Percentiles rank a stretch among this genome's conserved stretches.
Evolutionary conservation across 2,329 filamentous ascomycete genomes (phyloP).

Genomic region (Ophiostoma sp.): DNA sequence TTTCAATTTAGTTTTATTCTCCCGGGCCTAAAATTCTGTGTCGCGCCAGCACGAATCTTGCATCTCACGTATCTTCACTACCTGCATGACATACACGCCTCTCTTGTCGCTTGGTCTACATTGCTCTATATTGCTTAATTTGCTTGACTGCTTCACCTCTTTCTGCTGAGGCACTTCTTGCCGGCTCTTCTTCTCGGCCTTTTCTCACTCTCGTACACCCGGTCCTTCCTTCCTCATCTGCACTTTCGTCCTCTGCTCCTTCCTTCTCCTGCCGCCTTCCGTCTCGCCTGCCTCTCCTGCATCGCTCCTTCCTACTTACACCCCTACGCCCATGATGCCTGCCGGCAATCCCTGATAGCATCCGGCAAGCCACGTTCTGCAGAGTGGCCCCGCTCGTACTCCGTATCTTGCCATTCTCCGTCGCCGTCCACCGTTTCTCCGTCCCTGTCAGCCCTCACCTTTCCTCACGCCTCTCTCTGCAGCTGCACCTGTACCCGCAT

Average conservation of each 20-base stretch:
- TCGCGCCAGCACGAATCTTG: not conserved
- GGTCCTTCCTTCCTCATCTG: no score
- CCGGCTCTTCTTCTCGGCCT: no score
- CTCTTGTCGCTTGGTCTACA: no score
- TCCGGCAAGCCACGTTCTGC: conserved; percentile 4
- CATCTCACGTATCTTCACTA: no score
- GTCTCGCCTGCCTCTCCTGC: no score
- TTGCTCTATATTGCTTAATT: no score
- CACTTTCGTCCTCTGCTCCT: not conserved
- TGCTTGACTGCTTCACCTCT: no score
- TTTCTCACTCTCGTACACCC: no score
- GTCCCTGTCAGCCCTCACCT: not conserved
- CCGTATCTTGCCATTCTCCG: not conserved
- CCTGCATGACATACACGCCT: no score
- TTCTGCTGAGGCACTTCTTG: no score
- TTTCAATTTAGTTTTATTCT: not conserved
- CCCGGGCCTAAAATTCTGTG: not conserved
- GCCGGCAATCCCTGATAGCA: not conserved
- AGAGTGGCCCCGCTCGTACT: not conserved
- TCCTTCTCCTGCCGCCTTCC: not conserved
- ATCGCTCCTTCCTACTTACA: not conserved
- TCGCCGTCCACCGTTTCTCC: not conserved
- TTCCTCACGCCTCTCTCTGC: not conserved
- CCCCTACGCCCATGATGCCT: not conserved
- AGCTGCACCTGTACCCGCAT: not conserved